These are phyloP conservation scores for Eragrostis nindensis DNA, from an alignment of 176 grass and related monocot species.

Conservation along the genomic window DNA sequence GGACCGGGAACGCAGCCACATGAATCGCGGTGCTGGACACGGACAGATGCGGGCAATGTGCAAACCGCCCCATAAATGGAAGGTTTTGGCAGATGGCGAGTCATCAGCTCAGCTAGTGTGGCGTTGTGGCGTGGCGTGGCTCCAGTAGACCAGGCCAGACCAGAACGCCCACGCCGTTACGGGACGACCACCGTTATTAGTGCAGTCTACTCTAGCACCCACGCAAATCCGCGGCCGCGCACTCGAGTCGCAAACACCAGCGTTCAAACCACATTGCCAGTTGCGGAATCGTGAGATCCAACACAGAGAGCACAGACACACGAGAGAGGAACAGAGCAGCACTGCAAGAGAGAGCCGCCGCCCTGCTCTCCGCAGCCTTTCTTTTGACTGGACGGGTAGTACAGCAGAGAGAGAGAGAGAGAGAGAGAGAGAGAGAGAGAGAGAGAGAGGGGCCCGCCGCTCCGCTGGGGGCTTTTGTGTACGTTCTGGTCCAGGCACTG, in stretches of 20 bases:
- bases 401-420: not conserved
- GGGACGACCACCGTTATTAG: not conserved
- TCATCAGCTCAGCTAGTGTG: no score
- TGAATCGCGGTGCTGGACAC: conserved; percentile 19
- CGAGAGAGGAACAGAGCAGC: not conserved
- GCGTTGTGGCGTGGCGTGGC: not conserved
- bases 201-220: not conserved
- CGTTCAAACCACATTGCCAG: not conserved
- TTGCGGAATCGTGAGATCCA: not conserved
- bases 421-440: no score
- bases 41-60: conserved; percentile 35
- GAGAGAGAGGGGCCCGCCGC: no score
- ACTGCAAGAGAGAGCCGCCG: not conserved
- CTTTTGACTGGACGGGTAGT: not conserved
- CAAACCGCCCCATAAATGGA: conserved; percentile 17
- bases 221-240: no score
- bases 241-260: no score
- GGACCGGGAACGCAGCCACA: conserved; percentile 39
- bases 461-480: no score
- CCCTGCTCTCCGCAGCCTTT: not conserved
- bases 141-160: conserved; percentile 3
- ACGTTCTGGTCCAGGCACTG: conserved; percentile 12
- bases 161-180: not conserved
- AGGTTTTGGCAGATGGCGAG: conserved; percentile 30
- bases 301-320: not conserved